Percentiles rank a stretch among this genome's conserved stretches.
Conservation (phyloP, 768 basidiomycete species). For the Hortiboletus campestris region DNA sequence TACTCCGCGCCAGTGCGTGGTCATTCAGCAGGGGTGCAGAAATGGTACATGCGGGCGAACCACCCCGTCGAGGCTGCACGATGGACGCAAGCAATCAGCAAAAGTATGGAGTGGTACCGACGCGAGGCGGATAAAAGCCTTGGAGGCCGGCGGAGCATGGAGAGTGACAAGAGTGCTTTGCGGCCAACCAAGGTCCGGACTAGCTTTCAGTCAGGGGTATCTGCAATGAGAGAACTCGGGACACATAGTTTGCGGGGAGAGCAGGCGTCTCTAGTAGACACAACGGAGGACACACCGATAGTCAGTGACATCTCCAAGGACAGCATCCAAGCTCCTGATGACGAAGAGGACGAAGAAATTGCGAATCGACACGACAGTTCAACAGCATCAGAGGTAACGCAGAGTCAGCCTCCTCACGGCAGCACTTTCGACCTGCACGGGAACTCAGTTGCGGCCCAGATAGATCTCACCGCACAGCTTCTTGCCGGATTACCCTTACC, state of each 20-base stretch:
- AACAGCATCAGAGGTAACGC: constrained; percentile 42
- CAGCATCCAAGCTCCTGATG: constrained; percentile 27
- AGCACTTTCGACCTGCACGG: constrained; percentile 62
- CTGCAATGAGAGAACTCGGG: constrained; percentile 23
- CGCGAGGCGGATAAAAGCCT: constrained; percentile 35
- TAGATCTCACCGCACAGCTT: constrained; percentile 73
- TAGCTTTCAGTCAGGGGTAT: constrained; percentile 31
- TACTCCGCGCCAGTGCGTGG: constrained; percentile 56
- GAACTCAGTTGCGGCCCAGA: constrained; percentile 68
- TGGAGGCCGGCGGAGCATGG: constrained; percentile 40
- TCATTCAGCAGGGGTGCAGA: constrained; percentile 48
- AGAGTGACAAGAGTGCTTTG: constrained; percentile 46
- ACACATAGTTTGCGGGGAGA: constrained; percentile 24
- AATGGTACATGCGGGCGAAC: constrained; percentile 82
- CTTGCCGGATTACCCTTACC: constrained; percentile 45
- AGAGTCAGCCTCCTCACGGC: constrained; percentile 53
- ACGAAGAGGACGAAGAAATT: constrained; percentile 28
- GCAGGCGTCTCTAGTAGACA: constrained; percentile 24
- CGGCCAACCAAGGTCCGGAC: constrained; percentile 30
- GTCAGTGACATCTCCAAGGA: constrained; percentile 13
- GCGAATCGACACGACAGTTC: constrained; percentile 44
- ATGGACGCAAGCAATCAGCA: constrained; percentile 76
- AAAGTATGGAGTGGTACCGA: constrained; percentile 70
- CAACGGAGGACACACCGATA: constrained; percentile 11
- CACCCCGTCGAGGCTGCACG: constrained; percentile 88